Conservation (phyloP, 2,329 filamentous ascomycete genomes). For the Talaromyces sp. region DNA sequence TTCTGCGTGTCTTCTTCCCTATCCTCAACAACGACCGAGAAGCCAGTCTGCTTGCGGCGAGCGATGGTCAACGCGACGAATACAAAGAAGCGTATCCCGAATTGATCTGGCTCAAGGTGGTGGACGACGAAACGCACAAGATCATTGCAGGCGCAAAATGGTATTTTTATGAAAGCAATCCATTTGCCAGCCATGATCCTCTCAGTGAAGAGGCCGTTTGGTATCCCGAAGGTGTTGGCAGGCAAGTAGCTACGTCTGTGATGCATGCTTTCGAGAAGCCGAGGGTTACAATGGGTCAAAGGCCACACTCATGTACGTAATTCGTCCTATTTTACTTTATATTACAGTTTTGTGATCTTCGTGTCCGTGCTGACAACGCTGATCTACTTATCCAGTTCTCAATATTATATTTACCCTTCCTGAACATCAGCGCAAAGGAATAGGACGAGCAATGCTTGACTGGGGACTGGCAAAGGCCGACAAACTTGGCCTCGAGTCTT, state of each 20-base stretch:
- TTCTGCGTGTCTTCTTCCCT: slow-evolving; percentile 14
- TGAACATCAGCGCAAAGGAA: slow-evolving; percentile 6
- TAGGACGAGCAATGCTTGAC: slow-evolving; percentile 8
- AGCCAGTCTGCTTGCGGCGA: slow-evolving; percentile 6
- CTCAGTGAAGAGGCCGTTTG: slow-evolving; percentile 11
- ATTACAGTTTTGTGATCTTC: not conserved
- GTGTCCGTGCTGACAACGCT: not conserved
- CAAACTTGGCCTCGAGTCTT: slow-evolving; percentile 11
- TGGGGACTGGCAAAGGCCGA: slow-evolving; percentile 16
- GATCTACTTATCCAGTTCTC: not conserved
- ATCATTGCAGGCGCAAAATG: slow-evolving; percentile 16
- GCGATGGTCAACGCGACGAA: slow-evolving; percentile 3
- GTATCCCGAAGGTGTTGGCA: slow-evolving; percentile 14
- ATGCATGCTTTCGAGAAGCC: slow-evolving; percentile 15
- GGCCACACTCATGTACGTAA: slow-evolving; percentile 14
- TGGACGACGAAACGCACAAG: slow-evolving; percentile 4
- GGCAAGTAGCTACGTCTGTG: slow-evolving; percentile 9
- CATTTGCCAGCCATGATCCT: slow-evolving; percentile 9
- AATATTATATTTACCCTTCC: slow-evolving; percentile 18
- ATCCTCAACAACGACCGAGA: slow-evolving; percentile 12
- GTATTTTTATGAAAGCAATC: slow-evolving; percentile 18
- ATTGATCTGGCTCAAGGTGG: slow-evolving; percentile 15
- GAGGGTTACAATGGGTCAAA: slow-evolving; percentile 8
- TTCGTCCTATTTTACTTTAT: not conserved
- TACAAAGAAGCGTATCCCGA: slow-evolving; percentile 13